Evolutionary conservation across 352 stramenopile species (phyloP), one percentile per base, ranked within the genome.

Genomic region (Phytophthora citricola): DNA sequence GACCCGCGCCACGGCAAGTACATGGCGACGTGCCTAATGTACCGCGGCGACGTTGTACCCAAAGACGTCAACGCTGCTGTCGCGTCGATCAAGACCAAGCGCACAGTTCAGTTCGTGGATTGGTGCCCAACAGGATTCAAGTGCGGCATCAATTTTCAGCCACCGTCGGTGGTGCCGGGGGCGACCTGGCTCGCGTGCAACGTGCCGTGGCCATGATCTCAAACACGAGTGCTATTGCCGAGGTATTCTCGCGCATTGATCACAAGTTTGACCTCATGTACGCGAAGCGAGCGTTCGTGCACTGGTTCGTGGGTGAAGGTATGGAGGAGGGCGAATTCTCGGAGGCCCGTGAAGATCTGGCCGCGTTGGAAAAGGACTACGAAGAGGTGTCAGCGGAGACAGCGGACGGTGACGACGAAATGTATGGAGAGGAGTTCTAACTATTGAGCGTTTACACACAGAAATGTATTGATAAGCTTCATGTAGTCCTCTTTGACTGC

Each of bases 301-400:
- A 99, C 87, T 99, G 97, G 97, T 98, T 99, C 69, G 51, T 99
- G 34, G 97, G 97, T 71, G 97, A 99, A 78, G 97, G 97, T 77
- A 99, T 99, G 98, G 97, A 99, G 78, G 98, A 99, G 80, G 97
- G 97, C 60, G 98, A 99, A 77, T 99, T 99, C 80, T 98, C 44
- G 22, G 31, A 55, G 48, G 48, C 31, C 5, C 32, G 31, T n/a
- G 48, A 55, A 41, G 48, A 55, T 39, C n/a, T 55, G 31, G 31
- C 48, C 8, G 38, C 38, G 38, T 43, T 43, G 38, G 38, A 43
- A 14, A 43, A 43, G 15, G 38, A 43, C 38, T 50, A 34, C 24
- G 10, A 31, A 14, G 20, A 46, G n/a, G 40, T 46, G 40, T 46
- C 40, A 26, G 40, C 17, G 40, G 40, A 46, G n/a, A 46, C 40